phyloP scores from a whole-genome alignment of 2,329 filamentous ascomycete species.

The Paramyrothecium roridum region DNA sequence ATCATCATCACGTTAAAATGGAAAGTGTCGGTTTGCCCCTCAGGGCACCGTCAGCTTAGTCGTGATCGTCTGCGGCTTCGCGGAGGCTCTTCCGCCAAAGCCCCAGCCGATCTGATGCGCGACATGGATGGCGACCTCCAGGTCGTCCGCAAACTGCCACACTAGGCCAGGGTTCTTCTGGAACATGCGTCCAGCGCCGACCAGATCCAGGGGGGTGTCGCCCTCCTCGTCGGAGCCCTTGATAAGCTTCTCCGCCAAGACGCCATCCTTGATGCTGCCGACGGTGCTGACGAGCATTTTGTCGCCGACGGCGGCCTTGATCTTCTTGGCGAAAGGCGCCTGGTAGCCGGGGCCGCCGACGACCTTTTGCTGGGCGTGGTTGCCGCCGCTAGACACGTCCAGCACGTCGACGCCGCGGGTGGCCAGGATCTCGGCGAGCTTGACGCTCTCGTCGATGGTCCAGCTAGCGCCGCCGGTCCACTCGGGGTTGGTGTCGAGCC shows the following conservation, averaged over 20 bases:
- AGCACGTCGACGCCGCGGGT: conserved; percentile 69
- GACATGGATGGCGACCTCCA: conserved; percentile 40
- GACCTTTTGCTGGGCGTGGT: conserved; percentile 56
- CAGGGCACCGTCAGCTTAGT: too few relatives aligned
- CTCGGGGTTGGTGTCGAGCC: conserved; percentile 47
- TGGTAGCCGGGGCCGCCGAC: conserved; percentile 64
- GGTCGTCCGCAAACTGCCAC: conserved; percentile 50
- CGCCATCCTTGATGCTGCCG: conserved; percentile 41
- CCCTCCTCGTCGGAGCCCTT: conserved; percentile 20
- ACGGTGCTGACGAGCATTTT: conserved; percentile 43
- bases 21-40: too few relatives aligned
- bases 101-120: conserved; percentile 54
- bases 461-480: conserved; percentile 54
- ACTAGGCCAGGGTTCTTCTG: conserved; percentile 56
- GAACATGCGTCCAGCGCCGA: conserved; percentile 49
- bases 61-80: too few relatives aligned
- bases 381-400: conserved; percentile 68
- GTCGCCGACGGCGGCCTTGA: conserved; percentile 69
- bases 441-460: conserved; percentile 61
- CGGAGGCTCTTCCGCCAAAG: conserved; percentile 33
- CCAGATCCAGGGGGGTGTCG: conserved; percentile 43
- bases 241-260: conserved; percentile 44
- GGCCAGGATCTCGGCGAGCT: conserved; percentile 60
- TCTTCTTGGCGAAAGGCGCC: conserved; percentile 62
- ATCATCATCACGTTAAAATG: too few relatives aligned